These are phyloP conservation scores for Paraphaeosphaeria minitans DNA, from an alignment of 2,329 filamentous ascomycete species.

Conservation along the genomic window DNA sequence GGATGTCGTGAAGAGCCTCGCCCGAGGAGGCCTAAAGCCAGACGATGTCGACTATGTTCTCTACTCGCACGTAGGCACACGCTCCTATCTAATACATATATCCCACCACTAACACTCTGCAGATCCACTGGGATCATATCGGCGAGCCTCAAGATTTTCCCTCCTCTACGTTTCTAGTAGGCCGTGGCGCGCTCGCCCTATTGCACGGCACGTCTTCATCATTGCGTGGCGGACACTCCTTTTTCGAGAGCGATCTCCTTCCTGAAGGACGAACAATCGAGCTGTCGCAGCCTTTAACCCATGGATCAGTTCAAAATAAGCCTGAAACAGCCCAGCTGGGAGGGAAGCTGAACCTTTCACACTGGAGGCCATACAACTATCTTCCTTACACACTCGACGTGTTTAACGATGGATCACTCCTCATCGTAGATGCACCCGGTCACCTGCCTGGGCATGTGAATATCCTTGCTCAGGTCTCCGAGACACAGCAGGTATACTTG, in stretches of 20 bases:
- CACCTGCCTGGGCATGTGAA: conserved; percentile 62
- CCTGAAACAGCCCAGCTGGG: not conserved
- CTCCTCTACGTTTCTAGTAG: conserved; percentile 48
- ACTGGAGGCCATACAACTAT: conserved; percentile 52
- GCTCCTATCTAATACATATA: not conserved
- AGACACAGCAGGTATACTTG: conserved; percentile 53
- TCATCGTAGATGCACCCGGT: conserved; percentile 58
- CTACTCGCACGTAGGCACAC: conserved; percentile 46
- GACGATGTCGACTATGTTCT: conserved; percentile 51
- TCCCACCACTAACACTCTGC: not conserved
- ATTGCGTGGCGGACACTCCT: conserved; percentile 39
- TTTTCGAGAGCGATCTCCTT: conserved; percentile 54
- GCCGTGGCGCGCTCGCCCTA: conserved; percentile 35
- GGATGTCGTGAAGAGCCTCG: conserved; percentile 48
- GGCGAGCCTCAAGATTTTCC: conserved; percentile 48
- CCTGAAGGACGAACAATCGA: conserved; percentile 51
- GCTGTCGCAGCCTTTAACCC: conserved; percentile 42
- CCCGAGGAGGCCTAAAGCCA: conserved; percentile 41
- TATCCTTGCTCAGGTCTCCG: conserved; percentile 51
- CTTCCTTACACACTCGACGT: conserved; percentile 56
- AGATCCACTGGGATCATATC: conserved; percentile 53
- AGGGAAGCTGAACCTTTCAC: conserved; percentile 21
- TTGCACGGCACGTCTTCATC: conserved; percentile 28
- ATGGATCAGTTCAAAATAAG: not conserved
- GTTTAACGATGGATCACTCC: conserved; percentile 55